Evolutionary conservation across 345 rosid genomes (phyloP).

Genomic region (Brassica incana): DNA sequence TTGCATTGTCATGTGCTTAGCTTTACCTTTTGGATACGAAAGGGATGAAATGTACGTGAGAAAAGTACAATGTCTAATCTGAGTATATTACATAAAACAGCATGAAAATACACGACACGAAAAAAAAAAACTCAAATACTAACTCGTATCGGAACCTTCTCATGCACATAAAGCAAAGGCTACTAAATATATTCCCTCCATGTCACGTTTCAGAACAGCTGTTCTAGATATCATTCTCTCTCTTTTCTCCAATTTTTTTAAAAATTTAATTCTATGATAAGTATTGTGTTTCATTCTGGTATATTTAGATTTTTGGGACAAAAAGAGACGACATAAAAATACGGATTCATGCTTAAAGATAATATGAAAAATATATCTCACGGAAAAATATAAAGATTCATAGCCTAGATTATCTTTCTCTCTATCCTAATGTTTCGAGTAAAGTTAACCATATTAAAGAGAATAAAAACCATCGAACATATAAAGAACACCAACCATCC

Average conservation of each 20-base stretch:
- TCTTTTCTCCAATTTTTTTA: neutral
- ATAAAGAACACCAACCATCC: constrained; percentile 39
- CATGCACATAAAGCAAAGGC: constrained; percentile 26
- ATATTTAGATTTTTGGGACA: constrained; percentile 10
- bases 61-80: constrained; percentile 24
- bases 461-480: constrained; percentile 38
- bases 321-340: constrained; percentile 26
- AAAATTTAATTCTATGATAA: neutral
- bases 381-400: constrained; percentile 30
- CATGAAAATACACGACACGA: constrained; percentile 20
- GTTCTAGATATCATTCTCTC: constrained; percentile 14
- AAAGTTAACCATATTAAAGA: constrained; percentile 31
- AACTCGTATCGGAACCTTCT: constrained; percentile 17
- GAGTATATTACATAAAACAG: constrained; percentile 3
- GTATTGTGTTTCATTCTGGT: constrained; percentile 9
- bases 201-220: constrained; percentile 37
- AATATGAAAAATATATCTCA: constrained; percentile 9
- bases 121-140: neutral
- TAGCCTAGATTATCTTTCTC: constrained; percentile 15
- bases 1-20: constrained; percentile 28
- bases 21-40: constrained; percentile 39
- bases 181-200: constrained; percentile 19
- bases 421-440: constrained; percentile 23
- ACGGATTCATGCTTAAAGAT: constrained; percentile 35
- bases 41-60: constrained; percentile 28